phyloP scores from a whole-genome alignment of 2,329 filamentous ascomycete species.

The Pseudocercospora crystallina region DNA sequence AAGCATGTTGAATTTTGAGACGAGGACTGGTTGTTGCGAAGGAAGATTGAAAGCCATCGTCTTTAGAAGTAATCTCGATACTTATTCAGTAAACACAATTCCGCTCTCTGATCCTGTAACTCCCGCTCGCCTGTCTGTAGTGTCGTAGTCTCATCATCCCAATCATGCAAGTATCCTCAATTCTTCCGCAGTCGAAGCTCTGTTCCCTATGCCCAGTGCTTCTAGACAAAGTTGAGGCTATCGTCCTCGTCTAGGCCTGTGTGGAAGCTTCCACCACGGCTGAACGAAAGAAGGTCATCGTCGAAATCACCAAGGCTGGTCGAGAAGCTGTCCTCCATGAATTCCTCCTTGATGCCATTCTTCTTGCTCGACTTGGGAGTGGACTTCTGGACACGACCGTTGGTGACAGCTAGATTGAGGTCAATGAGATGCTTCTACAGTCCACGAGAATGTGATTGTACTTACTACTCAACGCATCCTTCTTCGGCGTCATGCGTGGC shows the following conservation, averaged over 20 bases:
- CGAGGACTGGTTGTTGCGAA: too few species aligned
- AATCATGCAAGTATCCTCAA: too few species aligned
- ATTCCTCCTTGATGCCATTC: conserved; percentile 29
- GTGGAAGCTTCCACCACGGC: neutral
- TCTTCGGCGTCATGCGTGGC: conserved; percentile 24
- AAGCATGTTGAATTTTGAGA: too few species aligned
- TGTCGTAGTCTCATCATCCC: too few species aligned
- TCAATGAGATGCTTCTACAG: neutral
- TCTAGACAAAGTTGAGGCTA: neutral
- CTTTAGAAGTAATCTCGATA: too few species aligned
- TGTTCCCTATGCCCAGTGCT: neutral
- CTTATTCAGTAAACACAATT: too few species aligned
- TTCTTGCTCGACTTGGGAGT: conserved; percentile 25
- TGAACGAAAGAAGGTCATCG: conserved; percentile 1
- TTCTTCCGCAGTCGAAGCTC: neutral
- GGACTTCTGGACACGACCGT: conserved; percentile 27
- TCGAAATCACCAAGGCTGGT: conserved; percentile 5
- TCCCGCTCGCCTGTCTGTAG: too few species aligned
- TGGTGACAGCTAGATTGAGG: conserved; percentile 20
- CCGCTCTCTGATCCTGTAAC: too few species aligned
- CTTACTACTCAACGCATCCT: conserved; percentile 22
- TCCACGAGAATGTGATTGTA: neutral
- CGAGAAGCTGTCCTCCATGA: conserved; percentile 1
- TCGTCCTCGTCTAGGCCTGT: conserved; percentile 1
- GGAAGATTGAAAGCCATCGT: too few species aligned